These are phyloP conservation scores for Diplodia intermedia DNA, from an alignment of 2,329 filamentous ascomycete genomes.

Conservation along the genomic window DNA sequence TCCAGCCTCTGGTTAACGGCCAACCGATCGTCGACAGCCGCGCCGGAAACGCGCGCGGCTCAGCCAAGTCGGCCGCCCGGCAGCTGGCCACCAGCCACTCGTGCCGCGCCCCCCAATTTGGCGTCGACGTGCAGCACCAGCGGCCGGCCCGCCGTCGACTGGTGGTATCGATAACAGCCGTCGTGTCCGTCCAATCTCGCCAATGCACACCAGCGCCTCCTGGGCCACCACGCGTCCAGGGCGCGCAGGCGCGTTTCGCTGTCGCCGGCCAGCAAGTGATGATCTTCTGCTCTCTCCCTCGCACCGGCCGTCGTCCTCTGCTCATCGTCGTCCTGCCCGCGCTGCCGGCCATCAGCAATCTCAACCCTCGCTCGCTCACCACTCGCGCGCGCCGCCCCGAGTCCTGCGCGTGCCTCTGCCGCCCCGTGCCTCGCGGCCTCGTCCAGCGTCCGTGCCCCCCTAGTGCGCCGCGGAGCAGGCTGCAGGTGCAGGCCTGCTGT, in stretches of 20 bases:
- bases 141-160: not conserved
- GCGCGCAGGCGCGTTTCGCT: slow-evolving; percentile 21
- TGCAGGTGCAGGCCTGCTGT: slow-evolving; percentile 25
- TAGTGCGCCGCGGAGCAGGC: slow-evolving; percentile 17
- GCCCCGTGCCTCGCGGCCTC: slow-evolving; percentile 3
- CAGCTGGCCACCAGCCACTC: slow-evolving; percentile 11
- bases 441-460: slow-evolving; percentile 25
- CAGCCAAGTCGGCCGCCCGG: slow-evolving; percentile 1
- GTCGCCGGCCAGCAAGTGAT: slow-evolving; percentile 14
- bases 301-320: slow-evolving; percentile 5
- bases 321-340: slow-evolving; percentile 11
- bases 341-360: slow-evolving; percentile 13
- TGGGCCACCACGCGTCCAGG: slow-evolving; percentile 23
- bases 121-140: not conserved
- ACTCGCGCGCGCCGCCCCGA: slow-evolving; percentile 19
- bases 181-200: slow-evolving; percentile 22
- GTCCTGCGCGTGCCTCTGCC: slow-evolving; percentile 1
- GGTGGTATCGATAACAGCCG: slow-evolving; percentile 25
- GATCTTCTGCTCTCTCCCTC: slow-evolving; percentile 12
- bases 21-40: not conserved
- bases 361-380: not conserved
- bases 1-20: not conserved
- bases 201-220: slow-evolving; percentile 14
- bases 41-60: not conserved
- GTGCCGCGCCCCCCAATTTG: not conserved